Conservation (phyloP, 2,329 filamentous ascomycete species). For the Talaromyces sp. region DNA sequence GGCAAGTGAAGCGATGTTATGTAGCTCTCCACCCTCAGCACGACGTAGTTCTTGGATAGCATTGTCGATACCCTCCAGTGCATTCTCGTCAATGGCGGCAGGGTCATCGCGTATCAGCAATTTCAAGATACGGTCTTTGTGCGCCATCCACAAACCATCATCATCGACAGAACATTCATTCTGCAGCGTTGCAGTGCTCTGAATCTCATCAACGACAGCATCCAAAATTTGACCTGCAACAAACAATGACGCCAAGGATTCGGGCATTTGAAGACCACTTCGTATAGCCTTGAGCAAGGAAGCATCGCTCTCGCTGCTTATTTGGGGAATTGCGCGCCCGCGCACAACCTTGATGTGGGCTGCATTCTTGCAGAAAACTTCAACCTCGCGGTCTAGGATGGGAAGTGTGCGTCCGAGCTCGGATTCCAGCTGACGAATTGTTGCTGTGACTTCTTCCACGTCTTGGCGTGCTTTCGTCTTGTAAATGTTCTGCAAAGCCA, state of each 20-base stretch:
- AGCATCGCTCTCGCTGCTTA: slow-evolving; percentile 34
- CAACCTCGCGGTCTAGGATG: slow-evolving; percentile 74
- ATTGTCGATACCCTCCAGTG: slow-evolving; percentile 55
- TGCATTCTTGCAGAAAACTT: slow-evolving; percentile 93
- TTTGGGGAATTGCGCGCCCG: slow-evolving; percentile 59
- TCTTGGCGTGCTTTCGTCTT: slow-evolving; percentile 83
- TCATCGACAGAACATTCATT: slow-evolving; percentile 34
- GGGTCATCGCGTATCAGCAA: slow-evolving; percentile 42
- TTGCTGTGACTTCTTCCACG: slow-evolving; percentile 70
- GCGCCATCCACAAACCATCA: slow-evolving; percentile 34
- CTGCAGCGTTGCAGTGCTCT: slow-evolving; percentile 36
- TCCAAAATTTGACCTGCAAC: slow-evolving; percentile 60
- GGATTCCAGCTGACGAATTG: slow-evolving; percentile 60
- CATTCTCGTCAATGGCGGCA: slow-evolving; percentile 52
- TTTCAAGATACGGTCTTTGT: slow-evolving; percentile 32
- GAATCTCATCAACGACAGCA: slow-evolving; percentile 57
- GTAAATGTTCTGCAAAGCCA: slow-evolving; percentile 89
- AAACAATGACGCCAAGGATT: slow-evolving; percentile 69
- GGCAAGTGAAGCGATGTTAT: slow-evolving; percentile 85
- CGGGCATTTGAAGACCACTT: slow-evolving; percentile 44
- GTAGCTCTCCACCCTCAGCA: slow-evolving; percentile 80
- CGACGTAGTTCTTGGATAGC: slow-evolving; percentile 70
- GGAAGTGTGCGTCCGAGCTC: slow-evolving; percentile 48
- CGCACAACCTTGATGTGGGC: slow-evolving; percentile 89
- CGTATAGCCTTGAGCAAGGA: slow-evolving; percentile 48